Evolutionary conservation across 495 filamentous ascomycete species (phyloP).

Genomic region (Penicillium ochrochloron): DNA sequence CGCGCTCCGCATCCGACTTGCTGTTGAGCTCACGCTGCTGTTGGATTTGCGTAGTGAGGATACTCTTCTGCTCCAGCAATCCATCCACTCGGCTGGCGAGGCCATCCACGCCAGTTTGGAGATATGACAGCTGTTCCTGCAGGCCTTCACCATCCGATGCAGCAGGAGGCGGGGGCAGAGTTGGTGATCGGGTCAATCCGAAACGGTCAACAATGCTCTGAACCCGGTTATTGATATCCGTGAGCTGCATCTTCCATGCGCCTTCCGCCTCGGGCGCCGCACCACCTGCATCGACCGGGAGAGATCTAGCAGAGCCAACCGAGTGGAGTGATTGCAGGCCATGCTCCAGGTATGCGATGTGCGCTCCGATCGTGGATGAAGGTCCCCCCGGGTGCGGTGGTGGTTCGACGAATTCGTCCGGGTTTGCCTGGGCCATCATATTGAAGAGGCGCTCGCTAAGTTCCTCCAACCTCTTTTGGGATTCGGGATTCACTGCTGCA

Average conservation of each 20-base stretch:
- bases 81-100: constrained; percentile 60
- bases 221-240: constrained; percentile 57
- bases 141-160: constrained; percentile 46
- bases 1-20: constrained; percentile 62
- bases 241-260: constrained; percentile 48
- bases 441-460: constrained; percentile 72
- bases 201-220: constrained; percentile 54
- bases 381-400: constrained; percentile 38
- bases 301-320: constrained; percentile 29
- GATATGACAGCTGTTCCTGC: constrained; percentile 58
- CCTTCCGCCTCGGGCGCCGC: constrained; percentile 32
- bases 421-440: constrained; percentile 65
- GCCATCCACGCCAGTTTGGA: constrained; percentile 71
- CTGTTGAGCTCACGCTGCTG: constrained; percentile 88
- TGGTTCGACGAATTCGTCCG: constrained; percentile 41
- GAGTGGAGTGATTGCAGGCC: constrained; percentile 44
- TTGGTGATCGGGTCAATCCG: constrained; percentile 47
- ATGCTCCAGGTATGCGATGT: constrained; percentile 58
- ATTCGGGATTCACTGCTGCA: constrained; percentile 47
- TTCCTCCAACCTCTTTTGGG: constrained; percentile 71
- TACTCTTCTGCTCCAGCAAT: constrained; percentile 83
- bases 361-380: constrained; percentile 43
- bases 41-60: constrained; percentile 84
- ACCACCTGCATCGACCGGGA: constrained; percentile 3
- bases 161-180: constrained; percentile 53